A percentile compares a stretch with the other conserved stretches of the same genome.
phyloP scores from a whole-genome alignment of 805 yeast genomes.

The Barnettozyma populi region DNA sequence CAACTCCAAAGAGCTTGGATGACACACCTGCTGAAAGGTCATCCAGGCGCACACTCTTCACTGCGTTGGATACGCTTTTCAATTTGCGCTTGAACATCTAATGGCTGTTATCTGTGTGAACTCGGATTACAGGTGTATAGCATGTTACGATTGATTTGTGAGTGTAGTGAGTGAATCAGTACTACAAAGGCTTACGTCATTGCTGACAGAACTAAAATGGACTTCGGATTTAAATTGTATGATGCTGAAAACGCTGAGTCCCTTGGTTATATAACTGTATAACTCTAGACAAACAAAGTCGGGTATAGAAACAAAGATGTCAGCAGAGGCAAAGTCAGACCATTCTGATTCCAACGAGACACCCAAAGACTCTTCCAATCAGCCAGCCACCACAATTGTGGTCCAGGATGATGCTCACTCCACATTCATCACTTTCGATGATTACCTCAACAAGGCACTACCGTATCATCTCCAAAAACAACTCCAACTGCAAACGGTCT shows the following conservation, averaged over 20 bases:
- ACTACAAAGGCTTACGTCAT: background rate
- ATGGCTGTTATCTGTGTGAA: background rate
- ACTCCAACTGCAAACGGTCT: constrained; percentile 19
- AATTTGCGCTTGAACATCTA: constrained; percentile 31
- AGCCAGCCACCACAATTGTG: constrained; percentile 19
- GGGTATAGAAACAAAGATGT: background rate
- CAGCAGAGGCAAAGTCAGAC: background rate
- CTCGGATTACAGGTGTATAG: background rate
- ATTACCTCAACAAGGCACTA: constrained; percentile 30
- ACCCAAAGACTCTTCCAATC: background rate
- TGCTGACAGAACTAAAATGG: background rate
- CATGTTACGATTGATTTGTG: background rate
- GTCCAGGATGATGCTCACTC: constrained; percentile 21
- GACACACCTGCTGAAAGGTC: constrained; percentile 27
- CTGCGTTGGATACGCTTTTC: constrained; percentile 28
- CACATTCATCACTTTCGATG: constrained; percentile 31
- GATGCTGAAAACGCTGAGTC: background rate
- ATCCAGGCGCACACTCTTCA: constrained; percentile 27
- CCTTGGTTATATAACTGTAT: too few relatives aligned
- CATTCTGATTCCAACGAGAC: background rate
- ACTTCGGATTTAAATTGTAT: background rate
- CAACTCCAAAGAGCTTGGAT: constrained; percentile 28
- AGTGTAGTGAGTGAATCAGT: background rate
- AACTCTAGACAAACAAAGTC: too few relatives aligned
- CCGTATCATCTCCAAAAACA: constrained; percentile 32